phyloP scores from a whole-genome alignment of 2,329 filamentous ascomycete species.

The Alternaria sp. region DNA sequence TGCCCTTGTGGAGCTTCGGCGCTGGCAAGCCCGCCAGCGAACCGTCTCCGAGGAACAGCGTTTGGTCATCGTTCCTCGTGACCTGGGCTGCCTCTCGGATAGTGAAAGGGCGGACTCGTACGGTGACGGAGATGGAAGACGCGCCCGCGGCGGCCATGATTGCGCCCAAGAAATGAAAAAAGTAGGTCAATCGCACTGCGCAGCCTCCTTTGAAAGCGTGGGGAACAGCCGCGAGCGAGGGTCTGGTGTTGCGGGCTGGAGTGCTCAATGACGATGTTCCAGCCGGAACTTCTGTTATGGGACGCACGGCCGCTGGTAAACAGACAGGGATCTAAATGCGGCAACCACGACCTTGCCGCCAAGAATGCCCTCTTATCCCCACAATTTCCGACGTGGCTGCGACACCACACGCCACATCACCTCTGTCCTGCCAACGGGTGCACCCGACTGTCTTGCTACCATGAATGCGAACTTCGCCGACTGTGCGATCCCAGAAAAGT shows the following conservation, averaged over 20 bases:
- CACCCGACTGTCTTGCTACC: background rate
- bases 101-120: slow-evolving; percentile 70
- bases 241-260: slow-evolving; percentile 15
- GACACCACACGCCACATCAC: slow-evolving; percentile 1
- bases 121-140: slow-evolving; percentile 59
- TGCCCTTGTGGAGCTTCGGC: slow-evolving; percentile 84
- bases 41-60: slow-evolving; percentile 93
- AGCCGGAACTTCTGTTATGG: slow-evolving; percentile 22
- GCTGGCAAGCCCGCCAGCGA: slow-evolving; percentile 86
- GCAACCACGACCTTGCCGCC: slow-evolving; percentile 29
- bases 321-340: slow-evolving; percentile 34
- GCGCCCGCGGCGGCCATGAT: slow-evolving; percentile 52
- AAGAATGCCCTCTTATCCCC: slow-evolving; percentile 6
- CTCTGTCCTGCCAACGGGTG: background rate
- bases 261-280: slow-evolving; percentile 34
- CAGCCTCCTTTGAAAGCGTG: slow-evolving; percentile 14
- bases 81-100: slow-evolving; percentile 96
- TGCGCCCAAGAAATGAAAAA: slow-evolving; percentile 21
- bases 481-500: background rate
- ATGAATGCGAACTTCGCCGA: background rate
- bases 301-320: slow-evolving; percentile 31
- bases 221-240: slow-evolving; percentile 21
- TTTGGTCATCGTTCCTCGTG: slow-evolving; percentile 78
- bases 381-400: slow-evolving; percentile 10
- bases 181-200: slow-evolving; percentile 13